Percentiles rank a stretch among this genome's conserved stretches.
phyloP scores from a whole-genome alignment of 2,329 filamentous ascomycete species.

The Cladorrhinum sp. region DNA sequence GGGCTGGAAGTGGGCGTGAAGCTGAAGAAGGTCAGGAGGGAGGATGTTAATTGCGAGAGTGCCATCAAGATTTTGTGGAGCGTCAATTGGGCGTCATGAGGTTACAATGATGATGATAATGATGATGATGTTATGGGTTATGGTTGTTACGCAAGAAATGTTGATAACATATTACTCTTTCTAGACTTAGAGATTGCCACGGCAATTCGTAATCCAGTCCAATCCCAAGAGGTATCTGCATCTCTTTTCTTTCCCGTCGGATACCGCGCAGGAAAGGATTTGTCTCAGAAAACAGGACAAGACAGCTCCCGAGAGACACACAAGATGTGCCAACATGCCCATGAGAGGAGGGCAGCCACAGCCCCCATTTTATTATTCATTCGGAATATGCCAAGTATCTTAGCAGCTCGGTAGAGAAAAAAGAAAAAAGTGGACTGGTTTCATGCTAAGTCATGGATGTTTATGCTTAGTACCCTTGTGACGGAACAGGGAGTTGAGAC shows the following conservation, averaged over 20 bases:
- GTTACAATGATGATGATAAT: too few species aligned
- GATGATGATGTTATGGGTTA: background rate
- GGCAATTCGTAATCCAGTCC: background rate
- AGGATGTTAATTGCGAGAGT: slow-evolving; percentile 22
- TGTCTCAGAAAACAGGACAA: background rate
- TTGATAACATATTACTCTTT: too few species aligned
- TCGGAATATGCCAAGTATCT: background rate
- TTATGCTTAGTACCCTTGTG: slow-evolving; percentile 1
- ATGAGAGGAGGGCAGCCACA: too few species aligned
- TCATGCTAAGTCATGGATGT: slow-evolving; percentile 9
- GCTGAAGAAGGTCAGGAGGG: slow-evolving; percentile 21
- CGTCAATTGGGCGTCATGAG: background rate
- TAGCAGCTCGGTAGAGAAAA: background rate
- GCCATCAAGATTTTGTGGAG: slow-evolving; percentile 22
- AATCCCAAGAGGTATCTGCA: too few species aligned
- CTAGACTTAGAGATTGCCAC: too few species aligned
- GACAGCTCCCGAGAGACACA: background rate
- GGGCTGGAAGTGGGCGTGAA: slow-evolving; percentile 12
- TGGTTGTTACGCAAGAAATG: too few species aligned
- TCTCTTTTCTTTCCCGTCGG: background rate
- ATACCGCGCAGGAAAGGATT: background rate
- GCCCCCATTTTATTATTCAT: background rate
- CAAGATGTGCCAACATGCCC: background rate
- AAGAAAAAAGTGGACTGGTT: background rate
- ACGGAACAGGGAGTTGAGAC: slow-evolving; percentile 3